phyloP scores from a whole-genome alignment of 1,284 basidiomycete species.

The Ceratorhiza oryzae-sativae region DNA sequence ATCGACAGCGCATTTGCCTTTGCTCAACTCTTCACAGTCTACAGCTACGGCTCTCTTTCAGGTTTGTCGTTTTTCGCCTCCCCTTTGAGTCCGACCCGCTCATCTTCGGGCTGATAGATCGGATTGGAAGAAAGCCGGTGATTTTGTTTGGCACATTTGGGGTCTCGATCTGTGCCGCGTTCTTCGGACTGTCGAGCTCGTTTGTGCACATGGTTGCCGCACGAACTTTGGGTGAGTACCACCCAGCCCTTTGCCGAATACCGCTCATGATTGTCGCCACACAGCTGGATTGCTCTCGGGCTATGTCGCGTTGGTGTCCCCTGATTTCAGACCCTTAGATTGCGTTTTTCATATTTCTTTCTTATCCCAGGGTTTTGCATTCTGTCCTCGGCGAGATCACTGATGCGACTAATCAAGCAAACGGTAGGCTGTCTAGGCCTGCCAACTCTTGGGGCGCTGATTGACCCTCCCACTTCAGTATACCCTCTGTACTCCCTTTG shows the following conservation, averaged over 20 bases:
- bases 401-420: slow-evolving; percentile 44
- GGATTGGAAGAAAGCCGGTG: slow-evolving; percentile 46
- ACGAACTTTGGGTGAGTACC: slow-evolving; percentile 40
- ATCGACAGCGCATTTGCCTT: slow-evolving; percentile 31
- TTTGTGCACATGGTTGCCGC: slow-evolving; percentile 43
- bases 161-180: slow-evolving; percentile 40
- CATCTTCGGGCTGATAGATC: slow-evolving; percentile 39
- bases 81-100: neutral
- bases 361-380: slow-evolving; percentile 14
- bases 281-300: slow-evolving; percentile 28
- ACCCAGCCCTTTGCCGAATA: no score
- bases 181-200: slow-evolving; percentile 45
- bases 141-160: slow-evolving; percentile 45
- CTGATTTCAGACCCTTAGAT: neutral
- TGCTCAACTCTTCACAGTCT: slow-evolving; percentile 29
- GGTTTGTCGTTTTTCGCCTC: neutral
- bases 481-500: slow-evolving; percentile 42
- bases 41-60: slow-evolving; percentile 16
- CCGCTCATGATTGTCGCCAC: neutral
- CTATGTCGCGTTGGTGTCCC: slow-evolving; percentile 23
- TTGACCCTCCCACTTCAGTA: slow-evolving; percentile 15
- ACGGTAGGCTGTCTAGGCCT: slow-evolving; percentile 38
- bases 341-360: neutral
- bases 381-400: slow-evolving; percentile 45
- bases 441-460: slow-evolving; percentile 31